Evolutionary conservation across 148 eudicot genomes (phyloP).

Genomic region (Camellia japonica): DNA sequence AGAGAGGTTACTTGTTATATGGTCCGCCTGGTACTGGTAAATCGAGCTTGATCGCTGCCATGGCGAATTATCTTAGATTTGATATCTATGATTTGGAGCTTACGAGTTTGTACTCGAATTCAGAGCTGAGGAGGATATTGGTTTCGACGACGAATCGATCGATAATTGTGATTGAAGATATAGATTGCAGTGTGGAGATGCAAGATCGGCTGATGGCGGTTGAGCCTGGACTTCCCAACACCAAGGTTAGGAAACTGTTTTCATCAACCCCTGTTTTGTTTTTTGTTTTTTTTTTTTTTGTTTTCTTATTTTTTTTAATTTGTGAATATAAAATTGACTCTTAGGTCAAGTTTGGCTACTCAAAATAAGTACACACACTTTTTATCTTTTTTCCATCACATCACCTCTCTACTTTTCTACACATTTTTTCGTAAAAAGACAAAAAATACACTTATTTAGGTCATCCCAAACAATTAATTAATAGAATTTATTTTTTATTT

Average conservation of each 20-base stretch:
- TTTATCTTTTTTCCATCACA: too few species aligned
- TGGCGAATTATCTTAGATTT: constrained; percentile 35
- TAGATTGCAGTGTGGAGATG: constrained; percentile 34
- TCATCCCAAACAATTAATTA: too few species aligned
- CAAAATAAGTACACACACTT: too few species aligned
- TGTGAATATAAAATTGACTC: too few species aligned
- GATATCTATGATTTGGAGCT: constrained; percentile 42
- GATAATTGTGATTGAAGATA: constrained; percentile 36
- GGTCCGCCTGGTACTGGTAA: constrained; percentile 45
- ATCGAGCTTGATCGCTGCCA: constrained; percentile 36
- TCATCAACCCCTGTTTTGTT: background rate
- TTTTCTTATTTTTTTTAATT: too few species aligned
- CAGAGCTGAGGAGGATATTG: constrained; percentile 28
- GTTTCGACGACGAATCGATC: constrained; percentile 31
- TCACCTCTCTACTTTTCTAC: too few species aligned
- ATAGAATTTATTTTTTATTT: too few species aligned
- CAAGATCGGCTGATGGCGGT: constrained; percentile 13
- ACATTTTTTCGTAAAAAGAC: too few species aligned
- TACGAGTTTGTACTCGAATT: constrained; percentile 17
- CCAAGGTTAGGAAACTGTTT: background rate
- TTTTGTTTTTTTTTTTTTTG: too few species aligned
- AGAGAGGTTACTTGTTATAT: constrained; percentile 40
- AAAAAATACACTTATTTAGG: too few species aligned
- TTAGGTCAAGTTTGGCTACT: too few species aligned
- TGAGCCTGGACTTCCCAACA: background rate